phyloP scores from a whole-genome alignment of 176 grass and related monocot species.

The Oryza australiensis region DNA sequence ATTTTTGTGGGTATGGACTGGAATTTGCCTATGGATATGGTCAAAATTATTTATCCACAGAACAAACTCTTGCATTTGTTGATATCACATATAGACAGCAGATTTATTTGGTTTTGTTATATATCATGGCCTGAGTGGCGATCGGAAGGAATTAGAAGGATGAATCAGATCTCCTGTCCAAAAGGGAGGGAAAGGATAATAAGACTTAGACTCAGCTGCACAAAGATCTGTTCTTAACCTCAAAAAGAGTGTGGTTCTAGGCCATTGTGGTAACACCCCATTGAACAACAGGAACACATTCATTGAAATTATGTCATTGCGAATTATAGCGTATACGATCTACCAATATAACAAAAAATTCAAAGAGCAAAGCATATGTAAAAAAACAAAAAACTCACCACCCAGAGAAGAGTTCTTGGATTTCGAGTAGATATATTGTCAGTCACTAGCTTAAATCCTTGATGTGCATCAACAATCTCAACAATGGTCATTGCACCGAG shows the following conservation, averaged over 20 bases:
- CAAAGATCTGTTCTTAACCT: neutral
- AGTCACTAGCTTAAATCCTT: conserved; percentile 95
- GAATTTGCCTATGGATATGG: neutral
- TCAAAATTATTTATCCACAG: neutral
- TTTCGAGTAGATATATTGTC: conserved; percentile 97
- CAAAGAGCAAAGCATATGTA: neutral
- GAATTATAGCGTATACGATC: conserved; percentile 12
- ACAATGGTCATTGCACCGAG: conserved; percentile 99
- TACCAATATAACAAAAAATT: neutral
- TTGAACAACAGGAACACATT: conserved; percentile 10
- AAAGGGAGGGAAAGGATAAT: neutral
- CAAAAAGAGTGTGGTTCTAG: neutral
- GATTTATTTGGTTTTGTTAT: neutral
- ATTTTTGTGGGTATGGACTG: neutral
- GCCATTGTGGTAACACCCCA: neutral
- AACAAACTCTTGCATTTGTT: neutral
- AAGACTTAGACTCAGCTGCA: neutral
- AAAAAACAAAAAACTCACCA: conserved; percentile 59
- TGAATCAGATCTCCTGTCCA: neutral
- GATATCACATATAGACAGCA: neutral
- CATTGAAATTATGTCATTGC: neutral
- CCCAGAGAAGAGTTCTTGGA: conserved; percentile 85
- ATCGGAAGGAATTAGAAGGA: neutral
- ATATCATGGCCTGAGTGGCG: neutral
- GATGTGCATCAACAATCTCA: conserved; percentile 99